Conservation (phyloP, 2,329 filamentous ascomycete genomes). For the Sarocladium kiliense region DNA sequence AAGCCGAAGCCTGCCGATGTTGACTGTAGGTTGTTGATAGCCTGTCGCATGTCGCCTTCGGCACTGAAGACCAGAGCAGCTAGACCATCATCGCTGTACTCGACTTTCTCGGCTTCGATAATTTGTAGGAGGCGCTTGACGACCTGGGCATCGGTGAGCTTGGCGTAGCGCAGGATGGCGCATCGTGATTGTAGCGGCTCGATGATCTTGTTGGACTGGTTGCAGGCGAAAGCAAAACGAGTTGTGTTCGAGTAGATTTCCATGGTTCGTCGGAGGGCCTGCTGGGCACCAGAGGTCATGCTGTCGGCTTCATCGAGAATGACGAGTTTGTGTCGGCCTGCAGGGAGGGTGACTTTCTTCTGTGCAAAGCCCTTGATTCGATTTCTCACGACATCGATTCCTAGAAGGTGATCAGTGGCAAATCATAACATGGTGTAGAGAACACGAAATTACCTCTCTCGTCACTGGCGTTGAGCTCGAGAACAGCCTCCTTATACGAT, state of each 20-base stretch:
- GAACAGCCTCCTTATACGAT: slow-evolving; percentile 92
- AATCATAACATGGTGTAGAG: not conserved
- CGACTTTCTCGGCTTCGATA: slow-evolving; percentile 83
- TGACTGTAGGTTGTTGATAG: slow-evolving; percentile 96
- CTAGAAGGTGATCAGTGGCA: slow-evolving; percentile 51
- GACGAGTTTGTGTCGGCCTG: slow-evolving; percentile 89
- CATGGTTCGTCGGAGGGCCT: slow-evolving; percentile 93
- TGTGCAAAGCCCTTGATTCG: slow-evolving; percentile 98
- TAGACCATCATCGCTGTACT: slow-evolving; percentile 88
- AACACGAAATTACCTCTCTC: slow-evolving; percentile 62
- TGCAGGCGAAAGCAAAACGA: slow-evolving; percentile 95
- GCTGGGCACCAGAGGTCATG: slow-evolving; percentile 96
- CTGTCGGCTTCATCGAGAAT: slow-evolving; percentile 97
- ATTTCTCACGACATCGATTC: slow-evolving; percentile 95
- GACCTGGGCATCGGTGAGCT: slow-evolving; percentile 87
- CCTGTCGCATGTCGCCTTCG: slow-evolving; percentile 97
- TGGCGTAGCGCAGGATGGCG: slow-evolving; percentile 89
- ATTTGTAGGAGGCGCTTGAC: slow-evolving; percentile 89
- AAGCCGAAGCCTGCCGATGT: slow-evolving; percentile 92
- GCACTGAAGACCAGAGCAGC: slow-evolving; percentile 96
- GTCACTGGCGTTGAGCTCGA: slow-evolving; percentile 94
- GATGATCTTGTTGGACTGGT: slow-evolving; percentile 99
- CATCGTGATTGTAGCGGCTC: slow-evolving; percentile 97
- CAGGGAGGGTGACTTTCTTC: slow-evolving; percentile 93
- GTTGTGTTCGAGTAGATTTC: slow-evolving; percentile 98